A percentile compares a stretch with the other conserved stretches of the same genome.
phyloP scores from a whole-genome alignment of 306 rosid species.

The Alnus glutinosa region DNA sequence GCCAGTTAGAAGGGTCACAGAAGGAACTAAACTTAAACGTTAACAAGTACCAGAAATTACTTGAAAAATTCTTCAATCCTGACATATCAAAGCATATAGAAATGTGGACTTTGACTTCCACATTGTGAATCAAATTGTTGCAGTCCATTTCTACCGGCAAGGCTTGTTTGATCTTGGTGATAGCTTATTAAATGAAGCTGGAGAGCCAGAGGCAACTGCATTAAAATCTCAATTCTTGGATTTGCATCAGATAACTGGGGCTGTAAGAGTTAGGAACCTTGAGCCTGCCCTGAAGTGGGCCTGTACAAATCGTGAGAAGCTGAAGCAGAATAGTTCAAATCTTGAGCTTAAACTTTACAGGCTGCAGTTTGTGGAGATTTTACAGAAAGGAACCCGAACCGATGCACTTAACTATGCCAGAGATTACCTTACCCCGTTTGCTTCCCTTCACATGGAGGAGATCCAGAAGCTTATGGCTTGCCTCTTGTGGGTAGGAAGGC shows the following conservation, averaged over 20 bases:
- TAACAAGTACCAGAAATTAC: slow-evolving; percentile 63
- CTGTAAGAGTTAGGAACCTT: slow-evolving; percentile 60
- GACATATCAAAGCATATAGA: slow-evolving; percentile 85
- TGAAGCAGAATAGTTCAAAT: slow-evolving; percentile 51
- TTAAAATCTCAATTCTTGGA: slow-evolving; percentile 61
- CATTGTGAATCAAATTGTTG: slow-evolving; percentile 61
- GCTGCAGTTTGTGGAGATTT: slow-evolving; percentile 70
- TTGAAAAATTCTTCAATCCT: slow-evolving; percentile 59
- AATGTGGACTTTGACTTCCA: slow-evolving; percentile 70
- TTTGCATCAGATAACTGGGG: slow-evolving; percentile 69
- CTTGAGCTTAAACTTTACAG: slow-evolving; percentile 72
- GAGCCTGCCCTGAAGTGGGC: slow-evolving; percentile 86
- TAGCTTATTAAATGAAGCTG: slow-evolving; percentile 64
- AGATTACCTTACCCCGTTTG: slow-evolving; percentile 65
- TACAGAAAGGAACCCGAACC: slow-evolving; percentile 52
- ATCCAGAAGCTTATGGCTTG: slow-evolving; percentile 87
- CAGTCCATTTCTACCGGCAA: slow-evolving; percentile 69
- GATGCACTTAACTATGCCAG: slow-evolving; percentile 70
- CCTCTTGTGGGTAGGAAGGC: slow-evolving; percentile 66
- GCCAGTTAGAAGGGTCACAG: slow-evolving; percentile 64
- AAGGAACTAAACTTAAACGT: slow-evolving; percentile 61
- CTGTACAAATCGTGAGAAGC: slow-evolving; percentile 51
- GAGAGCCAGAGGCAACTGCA: slow-evolving; percentile 51
- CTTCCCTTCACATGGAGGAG: slow-evolving; percentile 62
- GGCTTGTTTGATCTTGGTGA: slow-evolving; percentile 82